Conservation (phyloP, 208 protist genomes). For the Angomonas deanei region DNA sequence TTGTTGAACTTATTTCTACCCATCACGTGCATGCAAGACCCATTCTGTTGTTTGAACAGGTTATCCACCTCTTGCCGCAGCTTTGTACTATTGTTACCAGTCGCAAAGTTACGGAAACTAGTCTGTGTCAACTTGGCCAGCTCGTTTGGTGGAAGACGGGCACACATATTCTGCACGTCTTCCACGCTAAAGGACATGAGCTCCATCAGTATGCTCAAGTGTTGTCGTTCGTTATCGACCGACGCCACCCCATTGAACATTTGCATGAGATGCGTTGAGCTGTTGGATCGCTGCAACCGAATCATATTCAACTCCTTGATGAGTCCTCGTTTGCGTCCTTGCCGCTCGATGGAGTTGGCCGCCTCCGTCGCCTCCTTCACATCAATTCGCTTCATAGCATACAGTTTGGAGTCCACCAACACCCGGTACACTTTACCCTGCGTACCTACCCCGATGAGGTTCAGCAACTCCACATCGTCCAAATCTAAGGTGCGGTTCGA, state of each 20-base stretch:
- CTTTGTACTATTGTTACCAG: conserved; percentile 4
- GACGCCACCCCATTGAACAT: conserved; percentile 81
- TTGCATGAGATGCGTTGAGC: conserved; percentile 63
- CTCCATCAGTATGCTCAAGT: conserved; percentile 80
- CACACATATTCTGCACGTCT: conserved; percentile 69
- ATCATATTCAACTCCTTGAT: conserved; percentile 88
- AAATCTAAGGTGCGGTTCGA: conserved; percentile 71
- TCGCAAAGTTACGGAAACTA: conserved; percentile 56
- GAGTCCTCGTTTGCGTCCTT: conserved; percentile 76
- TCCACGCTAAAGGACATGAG: conserved; percentile 83
- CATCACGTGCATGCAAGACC: conserved; percentile 47
- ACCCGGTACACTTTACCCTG: conserved; percentile 83
- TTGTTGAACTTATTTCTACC: conserved; percentile 55
- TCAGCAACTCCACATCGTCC: conserved; percentile 55
- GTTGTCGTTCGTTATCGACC: conserved; percentile 40
- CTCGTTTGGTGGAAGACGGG: conserved; percentile 57
- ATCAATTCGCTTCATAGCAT: conserved; percentile 83
- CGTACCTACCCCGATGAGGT: conserved; percentile 64
- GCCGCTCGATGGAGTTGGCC: conserved; percentile 65
- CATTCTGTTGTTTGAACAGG: conserved; percentile 32
- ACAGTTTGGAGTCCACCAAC: conserved; percentile 59
- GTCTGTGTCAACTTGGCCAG: conserved; percentile 65
- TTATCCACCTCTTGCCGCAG: conserved; percentile 18
- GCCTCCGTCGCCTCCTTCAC: conserved; percentile 67
- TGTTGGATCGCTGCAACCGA: conserved; percentile 31